A percentile compares a stretch with the other conserved stretches of the same genome.
phyloP scores from a whole-genome alignment of 2,329 filamentous ascomycete species.

The Xylariaceae sp. region DNA sequence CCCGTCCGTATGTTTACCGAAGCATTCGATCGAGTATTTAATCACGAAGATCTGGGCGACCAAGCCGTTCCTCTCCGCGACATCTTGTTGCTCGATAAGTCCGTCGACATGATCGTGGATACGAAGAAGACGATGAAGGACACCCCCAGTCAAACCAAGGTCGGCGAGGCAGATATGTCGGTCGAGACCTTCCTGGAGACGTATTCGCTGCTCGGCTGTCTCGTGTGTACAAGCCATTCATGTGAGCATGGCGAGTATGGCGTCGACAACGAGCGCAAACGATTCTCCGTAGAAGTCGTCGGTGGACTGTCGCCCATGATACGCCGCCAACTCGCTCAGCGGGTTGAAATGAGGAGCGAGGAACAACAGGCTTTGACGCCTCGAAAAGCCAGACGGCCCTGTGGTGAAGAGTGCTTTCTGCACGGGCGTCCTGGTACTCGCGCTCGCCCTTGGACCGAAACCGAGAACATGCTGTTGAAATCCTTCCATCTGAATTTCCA shows the following conservation, averaged over 20 bases:
- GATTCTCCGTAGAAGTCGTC: slow-evolving; percentile 48
- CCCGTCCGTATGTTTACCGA: slow-evolving; percentile 50
- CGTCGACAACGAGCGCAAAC: slow-evolving; percentile 47
- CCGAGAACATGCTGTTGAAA: slow-evolving; percentile 46
- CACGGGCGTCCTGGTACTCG: slow-evolving; percentile 31
- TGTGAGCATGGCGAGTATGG: slow-evolving; percentile 61
- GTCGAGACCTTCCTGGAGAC: slow-evolving; percentile 50
- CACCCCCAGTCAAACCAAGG: slow-evolving; percentile 31
- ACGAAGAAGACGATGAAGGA: slow-evolving; percentile 52
- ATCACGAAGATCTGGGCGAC: slow-evolving; percentile 30
- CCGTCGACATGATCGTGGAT: slow-evolving; percentile 51
- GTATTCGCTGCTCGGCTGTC: slow-evolving; percentile 52
- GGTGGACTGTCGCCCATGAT: slow-evolving; percentile 34
- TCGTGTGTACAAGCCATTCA: slow-evolving; percentile 58
- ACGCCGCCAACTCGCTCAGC: slow-evolving; percentile 24
- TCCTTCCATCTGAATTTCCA: slow-evolving; percentile 43
- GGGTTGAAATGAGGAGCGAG: slow-evolving; percentile 8
- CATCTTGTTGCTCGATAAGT: slow-evolving; percentile 51
- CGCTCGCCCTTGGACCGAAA: slow-evolving; percentile 43
- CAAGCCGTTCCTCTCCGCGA: slow-evolving; percentile 47
- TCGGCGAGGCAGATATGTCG: slow-evolving; percentile 33
- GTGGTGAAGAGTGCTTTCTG: slow-evolving; percentile 40
- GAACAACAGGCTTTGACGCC: slow-evolving; percentile 16
- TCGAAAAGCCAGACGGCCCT: slow-evolving; percentile 33
- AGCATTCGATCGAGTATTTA: slow-evolving; percentile 55